Percentiles rank a stretch among this genome's conserved stretches.
phyloP scores from a whole-genome alignment of 768 basidiomycete genomes.

The Mycena venus region DNA sequence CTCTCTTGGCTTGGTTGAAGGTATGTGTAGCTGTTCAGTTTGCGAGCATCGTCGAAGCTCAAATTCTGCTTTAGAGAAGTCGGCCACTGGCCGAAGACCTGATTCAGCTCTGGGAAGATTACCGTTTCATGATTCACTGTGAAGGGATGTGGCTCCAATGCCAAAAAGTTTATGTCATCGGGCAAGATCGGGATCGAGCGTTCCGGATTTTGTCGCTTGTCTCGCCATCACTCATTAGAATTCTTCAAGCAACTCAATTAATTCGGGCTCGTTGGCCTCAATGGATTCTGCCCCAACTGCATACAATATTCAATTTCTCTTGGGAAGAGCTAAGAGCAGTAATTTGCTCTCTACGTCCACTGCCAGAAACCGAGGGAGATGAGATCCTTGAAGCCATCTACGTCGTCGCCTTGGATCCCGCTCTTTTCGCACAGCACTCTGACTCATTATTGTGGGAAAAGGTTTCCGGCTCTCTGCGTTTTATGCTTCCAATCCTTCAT shows the following conservation, averaged over 20 bases:
- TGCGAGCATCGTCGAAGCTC: neutral
- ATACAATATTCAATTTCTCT: neutral
- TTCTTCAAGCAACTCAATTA: neutral
- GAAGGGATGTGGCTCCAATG: neutral
- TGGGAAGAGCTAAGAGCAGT: neutral
- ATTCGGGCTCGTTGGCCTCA: no score
- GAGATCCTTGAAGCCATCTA: no score
- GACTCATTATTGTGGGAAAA: no score
- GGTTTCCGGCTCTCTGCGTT: no score
- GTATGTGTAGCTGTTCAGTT: neutral
- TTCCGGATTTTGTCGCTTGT: neutral
- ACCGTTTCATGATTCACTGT: neutral
- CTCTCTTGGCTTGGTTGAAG: no score
- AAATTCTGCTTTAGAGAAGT: neutral
- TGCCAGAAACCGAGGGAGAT: no score
- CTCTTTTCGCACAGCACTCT: no score
- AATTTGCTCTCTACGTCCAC: neutral
- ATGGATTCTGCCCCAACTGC: no score
- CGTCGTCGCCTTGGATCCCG: no score
- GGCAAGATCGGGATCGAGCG: no score
- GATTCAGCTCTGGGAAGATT: constrained; percentile 13
- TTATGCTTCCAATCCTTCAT: no score
- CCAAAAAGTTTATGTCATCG: no score
- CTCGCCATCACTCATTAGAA: neutral
- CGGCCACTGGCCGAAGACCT: neutral